phyloP scores from a whole-genome alignment of 2,329 filamentous ascomycete genomes.

The Xylariomycetidae sp. region DNA sequence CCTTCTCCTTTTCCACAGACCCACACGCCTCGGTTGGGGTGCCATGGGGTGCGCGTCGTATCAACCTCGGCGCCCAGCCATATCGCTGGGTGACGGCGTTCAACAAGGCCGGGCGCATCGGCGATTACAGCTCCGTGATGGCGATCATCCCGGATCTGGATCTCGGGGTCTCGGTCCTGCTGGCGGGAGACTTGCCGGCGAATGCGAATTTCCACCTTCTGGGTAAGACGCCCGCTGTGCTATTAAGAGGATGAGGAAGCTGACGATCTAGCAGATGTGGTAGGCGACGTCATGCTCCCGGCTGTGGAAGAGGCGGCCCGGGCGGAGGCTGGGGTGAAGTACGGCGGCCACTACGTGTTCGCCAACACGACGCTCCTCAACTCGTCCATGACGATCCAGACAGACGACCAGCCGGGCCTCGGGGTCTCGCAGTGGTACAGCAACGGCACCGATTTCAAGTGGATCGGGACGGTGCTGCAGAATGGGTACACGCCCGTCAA shows the following conservation, averaged over 20 bases:
- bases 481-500: conserved; percentile 18
- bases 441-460: conserved; percentile 26
- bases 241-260: background rate
- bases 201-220: conserved; percentile 24
- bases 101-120: conserved; percentile 35
- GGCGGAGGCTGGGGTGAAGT: conserved; percentile 21
- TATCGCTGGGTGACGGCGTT: conserved; percentile 32
- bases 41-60: conserved; percentile 30
- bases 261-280: conserved; percentile 16
- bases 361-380: conserved; percentile 16
- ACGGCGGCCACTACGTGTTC: conserved; percentile 20
- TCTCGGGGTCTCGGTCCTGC: conserved; percentile 33
- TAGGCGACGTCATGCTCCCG: conserved; percentile 23
- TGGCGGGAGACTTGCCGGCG: conserved; percentile 26
- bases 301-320: conserved; percentile 23
- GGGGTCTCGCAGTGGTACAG: conserved; percentile 25
- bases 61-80: conserved; percentile 18
- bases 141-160: conserved; percentile 37
- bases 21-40: conserved; percentile 31
- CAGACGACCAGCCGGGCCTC: conserved; percentile 24
- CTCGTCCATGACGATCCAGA: conserved; percentile 24
- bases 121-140: conserved; percentile 31
- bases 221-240: conserved; percentile 17
- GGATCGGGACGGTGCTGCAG: conserved; percentile 17
- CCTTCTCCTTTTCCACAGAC: conserved; percentile 31